A percentile compares a stretch with the other conserved stretches of the same genome.
These are phyloP conservation scores for Akanthomyces muscarius DNA, from an alignment of 2,329 filamentous ascomycete species.

Conservation along the genomic window DNA sequence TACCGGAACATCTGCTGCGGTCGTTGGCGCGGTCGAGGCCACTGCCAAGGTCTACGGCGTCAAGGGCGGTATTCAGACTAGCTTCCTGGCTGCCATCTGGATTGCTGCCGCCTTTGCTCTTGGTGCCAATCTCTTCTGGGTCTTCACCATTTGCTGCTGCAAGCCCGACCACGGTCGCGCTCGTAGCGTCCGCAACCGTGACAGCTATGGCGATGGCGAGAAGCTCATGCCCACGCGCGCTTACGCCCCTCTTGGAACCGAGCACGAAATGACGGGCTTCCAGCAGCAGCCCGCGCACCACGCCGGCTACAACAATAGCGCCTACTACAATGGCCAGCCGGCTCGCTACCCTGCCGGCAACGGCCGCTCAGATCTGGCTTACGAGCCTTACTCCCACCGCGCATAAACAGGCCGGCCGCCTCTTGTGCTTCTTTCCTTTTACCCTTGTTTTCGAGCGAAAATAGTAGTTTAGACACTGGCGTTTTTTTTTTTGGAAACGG, in stretches of 20 bases:
- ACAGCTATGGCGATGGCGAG: slow-evolving; percentile 41
- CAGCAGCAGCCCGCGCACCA: slow-evolving; percentile 32
- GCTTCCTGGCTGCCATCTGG: slow-evolving; percentile 72
- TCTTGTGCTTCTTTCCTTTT: background rate
- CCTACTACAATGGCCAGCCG: slow-evolving; percentile 25
- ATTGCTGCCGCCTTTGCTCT: slow-evolving; percentile 74
- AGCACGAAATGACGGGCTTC: slow-evolving; percentile 36
- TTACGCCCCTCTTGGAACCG: slow-evolving; percentile 35
- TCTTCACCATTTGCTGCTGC: slow-evolving; percentile 89
- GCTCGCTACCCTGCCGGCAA: slow-evolving; percentile 39
- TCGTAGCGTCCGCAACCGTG: slow-evolving; percentile 31
- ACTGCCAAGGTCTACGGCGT: slow-evolving; percentile 70
- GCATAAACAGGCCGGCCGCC: slow-evolving; percentile 34
- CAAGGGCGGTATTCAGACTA: slow-evolving; percentile 59
- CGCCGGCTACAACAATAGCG: slow-evolving; percentile 14
- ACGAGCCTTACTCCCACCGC: slow-evolving; percentile 61
- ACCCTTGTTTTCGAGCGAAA: slow-evolving; percentile 3
- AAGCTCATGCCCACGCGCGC: slow-evolving; percentile 43
- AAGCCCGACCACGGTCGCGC: slow-evolving; percentile 42
- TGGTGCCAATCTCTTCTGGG: slow-evolving; percentile 80
- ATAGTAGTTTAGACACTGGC: slow-evolving; percentile 7
- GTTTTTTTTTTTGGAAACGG: slow-evolving; percentile 6
- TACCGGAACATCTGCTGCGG: slow-evolving; percentile 67
- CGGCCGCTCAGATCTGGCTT: slow-evolving; percentile 50
- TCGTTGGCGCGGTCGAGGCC: slow-evolving; percentile 63